Evolutionary conservation across 208 protist species (phyloP).

Genomic region (Chromosphaera perkinsii): DNA sequence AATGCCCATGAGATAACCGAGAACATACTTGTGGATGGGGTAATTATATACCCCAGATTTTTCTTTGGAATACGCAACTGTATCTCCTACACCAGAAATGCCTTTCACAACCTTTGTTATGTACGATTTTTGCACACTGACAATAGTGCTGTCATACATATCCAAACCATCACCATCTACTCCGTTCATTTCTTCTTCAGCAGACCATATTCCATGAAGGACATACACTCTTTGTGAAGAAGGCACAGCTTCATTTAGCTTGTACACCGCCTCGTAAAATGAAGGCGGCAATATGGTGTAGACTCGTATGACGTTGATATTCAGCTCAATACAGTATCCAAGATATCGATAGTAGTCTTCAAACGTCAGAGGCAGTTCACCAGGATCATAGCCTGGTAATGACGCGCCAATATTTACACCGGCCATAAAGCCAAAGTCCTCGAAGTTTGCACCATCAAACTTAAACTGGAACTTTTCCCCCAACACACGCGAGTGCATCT

Average conservation of each 20-base stretch:
- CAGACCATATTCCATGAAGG: slow-evolving; percentile 15
- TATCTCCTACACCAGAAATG: too few species aligned
- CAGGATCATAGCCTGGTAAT: slow-evolving; percentile 20
- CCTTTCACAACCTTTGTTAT: too few species aligned
- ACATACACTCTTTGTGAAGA: not conserved
- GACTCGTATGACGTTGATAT: slow-evolving; percentile 9
- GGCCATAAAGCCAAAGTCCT: slow-evolving; percentile 3
- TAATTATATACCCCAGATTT: too few species aligned
- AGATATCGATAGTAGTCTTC: slow-evolving; percentile 13
- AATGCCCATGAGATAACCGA: slow-evolving; percentile 15
- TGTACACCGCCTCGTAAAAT: slow-evolving; percentile 16
- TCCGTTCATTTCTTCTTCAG: not conserved
- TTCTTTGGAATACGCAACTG: too few species aligned
- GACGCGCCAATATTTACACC: slow-evolving; percentile 16
- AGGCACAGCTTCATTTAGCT: not conserved
- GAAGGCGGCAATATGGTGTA: slow-evolving; percentile 7
- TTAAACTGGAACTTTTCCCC: too few species aligned
- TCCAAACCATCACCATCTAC: slow-evolving; percentile 1
- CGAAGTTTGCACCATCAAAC: not conserved
- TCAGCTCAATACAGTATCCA: not conserved
- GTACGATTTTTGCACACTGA: too few species aligned
- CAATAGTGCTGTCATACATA: not conserved
- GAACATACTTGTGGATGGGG: too few species aligned
- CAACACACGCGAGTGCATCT: too few species aligned
- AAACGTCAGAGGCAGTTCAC: not conserved